A percentile compares a stretch with the other conserved stretches of the same genome.
Evolutionary conservation across 192 early-diverging fungal species (phyloP).

Genomic region (Coemansia sp.): DNA sequence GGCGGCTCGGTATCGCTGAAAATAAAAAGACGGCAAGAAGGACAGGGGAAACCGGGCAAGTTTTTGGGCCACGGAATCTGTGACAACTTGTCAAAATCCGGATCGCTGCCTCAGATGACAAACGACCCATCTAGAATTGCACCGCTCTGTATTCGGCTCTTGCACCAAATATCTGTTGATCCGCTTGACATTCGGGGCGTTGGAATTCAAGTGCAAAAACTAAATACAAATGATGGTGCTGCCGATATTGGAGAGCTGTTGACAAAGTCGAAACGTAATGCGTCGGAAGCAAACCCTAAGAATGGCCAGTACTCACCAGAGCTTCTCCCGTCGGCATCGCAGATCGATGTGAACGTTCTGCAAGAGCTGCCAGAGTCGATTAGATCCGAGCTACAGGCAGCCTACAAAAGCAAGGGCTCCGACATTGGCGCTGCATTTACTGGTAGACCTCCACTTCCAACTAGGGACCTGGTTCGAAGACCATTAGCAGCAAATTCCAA

Average conservation of each 20-base stretch:
- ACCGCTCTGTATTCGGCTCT: conserved; percentile 14
- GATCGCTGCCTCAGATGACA: conserved; percentile 51
- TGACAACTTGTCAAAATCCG: conserved; percentile 60
- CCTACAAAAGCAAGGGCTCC: conserved; percentile 13
- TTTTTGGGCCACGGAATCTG: conserved; percentile 68
- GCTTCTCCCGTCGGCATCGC: conserved; percentile 38
- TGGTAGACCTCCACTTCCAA: not conserved
- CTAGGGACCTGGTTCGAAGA: not conserved
- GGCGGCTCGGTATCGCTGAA: conserved; percentile 69
- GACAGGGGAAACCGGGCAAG: conserved; percentile 56
- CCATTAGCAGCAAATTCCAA: not conserved
- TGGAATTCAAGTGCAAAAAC: conserved; percentile 38
- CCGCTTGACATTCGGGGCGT: conserved; percentile 46
- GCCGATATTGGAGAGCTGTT: conserved; percentile 18
- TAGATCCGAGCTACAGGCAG: conserved; percentile 29
- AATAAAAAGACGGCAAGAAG: conserved; percentile 58
- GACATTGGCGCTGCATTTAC: conserved; percentile 5
- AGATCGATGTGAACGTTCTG: conserved; percentile 37
- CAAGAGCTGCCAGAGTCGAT: conserved; percentile 40
- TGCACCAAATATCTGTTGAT: conserved; percentile 23
- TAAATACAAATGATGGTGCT: conserved; percentile 12
- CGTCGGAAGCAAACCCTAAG: not conserved
- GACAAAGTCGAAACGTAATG: conserved; percentile 15
- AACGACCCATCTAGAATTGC: conserved; percentile 47
- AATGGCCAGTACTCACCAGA: not conserved